Evolutionary conservation across 371 early-diverging fungal genomes (phyloP), one percentile per base, ranked within the genome.

Genomic region (Coemansia sp.): DNA sequence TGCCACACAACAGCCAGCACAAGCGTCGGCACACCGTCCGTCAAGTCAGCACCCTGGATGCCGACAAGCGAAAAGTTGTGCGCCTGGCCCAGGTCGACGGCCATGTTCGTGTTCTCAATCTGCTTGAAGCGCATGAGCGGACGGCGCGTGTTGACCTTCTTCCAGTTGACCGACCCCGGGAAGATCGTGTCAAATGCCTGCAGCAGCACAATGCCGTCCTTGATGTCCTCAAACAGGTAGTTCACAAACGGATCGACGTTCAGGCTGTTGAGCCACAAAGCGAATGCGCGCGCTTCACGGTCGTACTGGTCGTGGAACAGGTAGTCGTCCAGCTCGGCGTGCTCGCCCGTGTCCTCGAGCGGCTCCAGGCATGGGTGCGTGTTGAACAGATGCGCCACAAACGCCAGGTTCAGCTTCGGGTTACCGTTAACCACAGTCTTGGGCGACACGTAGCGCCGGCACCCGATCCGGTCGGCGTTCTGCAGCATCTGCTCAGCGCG

Each of bases 51-150:
- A 23, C 97, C 97, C 80, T 94, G 95, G 73, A 97, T 94, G 54
- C 93, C 94, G 23, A 97, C 97, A 39, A 97, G 85, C 7, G 96
- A 91, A 82, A 95, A 97, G 40, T 86, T 85, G 50, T 91, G 80
- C 48, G 85, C 85, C 82, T 95, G 94, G 64, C 97, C 95, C 25
- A 97, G 80, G 33, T 86, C 86, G 11, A 97, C 90, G 18, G 87
- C 91, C 77, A 93, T 93, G 81, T 98, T 98, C 65, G 93, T 91
- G 83, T 98, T 98, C 82, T 98, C 98, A 25, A 97, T 92, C 80
- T 91, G 88, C 85, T 97, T 97, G 86, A 97, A 96, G 39, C 93
- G 90, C 72, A 89, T 89, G 58, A 86, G 79, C 39, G 87, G 93
- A 73, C 50, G 51, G 20, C 59, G 53, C 47, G 26, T 72, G 86